Conservation (phyloP, 2,329 filamentous ascomycete genomes). For the Xylaria sp. region DNA sequence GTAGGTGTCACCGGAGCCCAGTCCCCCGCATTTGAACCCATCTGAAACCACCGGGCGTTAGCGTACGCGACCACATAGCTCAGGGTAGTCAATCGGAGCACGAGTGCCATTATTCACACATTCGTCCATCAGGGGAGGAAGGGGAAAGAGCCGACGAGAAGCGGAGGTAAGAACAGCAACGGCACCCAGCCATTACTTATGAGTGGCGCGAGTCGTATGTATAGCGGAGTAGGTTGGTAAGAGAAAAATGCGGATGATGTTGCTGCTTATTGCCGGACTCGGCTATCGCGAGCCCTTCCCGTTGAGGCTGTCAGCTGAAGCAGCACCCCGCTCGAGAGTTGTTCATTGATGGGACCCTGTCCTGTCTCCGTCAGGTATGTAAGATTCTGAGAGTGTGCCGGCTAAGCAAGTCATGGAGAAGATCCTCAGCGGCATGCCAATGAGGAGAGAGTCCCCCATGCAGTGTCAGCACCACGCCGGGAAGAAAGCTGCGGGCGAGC, state of each 20-base stretch:
- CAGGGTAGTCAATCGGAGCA: constrained; percentile 39
- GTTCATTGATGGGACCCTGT: constrained; percentile 29
- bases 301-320: constrained; percentile 37
- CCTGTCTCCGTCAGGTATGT: constrained; percentile 22
- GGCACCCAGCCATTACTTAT: constrained; percentile 27
- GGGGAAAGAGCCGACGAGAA: background rate
- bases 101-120: constrained; percentile 38
- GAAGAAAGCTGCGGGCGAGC: constrained; percentile 16
- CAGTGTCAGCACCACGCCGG: constrained; percentile 30
- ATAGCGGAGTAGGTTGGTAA: background rate
- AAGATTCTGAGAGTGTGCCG: constrained; percentile 30
- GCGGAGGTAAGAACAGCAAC: constrained; percentile 21
- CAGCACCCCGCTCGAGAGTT: constrained; percentile 31
- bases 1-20: constrained; percentile 39
- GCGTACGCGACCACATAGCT: constrained; percentile 36
- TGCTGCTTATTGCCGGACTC: constrained; percentile 29
- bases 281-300: constrained; percentile 29
- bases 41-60: constrained; percentile 35
- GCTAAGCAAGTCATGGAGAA: constrained; percentile 32
- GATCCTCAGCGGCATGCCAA: constrained; percentile 28
- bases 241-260: constrained; percentile 11
- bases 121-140: constrained; percentile 33
- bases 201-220: background rate
- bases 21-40: constrained; percentile 31
- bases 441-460: constrained; percentile 24